A percentile compares a stretch with the other conserved stretches of the same genome.
phyloP scores from a whole-genome alignment of 2,329 filamentous ascomycete species.

The Purpureocillium takamizusanense region DNA sequence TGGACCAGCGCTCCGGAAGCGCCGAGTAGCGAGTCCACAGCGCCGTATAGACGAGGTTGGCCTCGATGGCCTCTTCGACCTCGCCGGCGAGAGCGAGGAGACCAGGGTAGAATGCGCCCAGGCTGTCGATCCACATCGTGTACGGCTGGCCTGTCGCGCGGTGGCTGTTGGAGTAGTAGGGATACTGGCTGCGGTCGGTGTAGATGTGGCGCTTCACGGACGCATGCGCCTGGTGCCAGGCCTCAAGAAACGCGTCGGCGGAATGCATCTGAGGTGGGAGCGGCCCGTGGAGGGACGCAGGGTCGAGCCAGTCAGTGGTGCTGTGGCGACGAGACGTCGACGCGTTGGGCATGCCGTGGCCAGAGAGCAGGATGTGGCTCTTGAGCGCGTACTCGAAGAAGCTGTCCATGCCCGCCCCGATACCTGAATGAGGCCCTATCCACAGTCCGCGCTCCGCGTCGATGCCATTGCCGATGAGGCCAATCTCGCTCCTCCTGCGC shows the following conservation, averaged over 20 bases:
- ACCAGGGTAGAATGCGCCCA: slow-evolving; percentile 92
- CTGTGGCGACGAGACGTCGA: slow-evolving; percentile 29
- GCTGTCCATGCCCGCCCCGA: slow-evolving; percentile 93
- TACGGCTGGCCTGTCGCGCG: slow-evolving; percentile 78
- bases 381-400: slow-evolving; percentile 99
- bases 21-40: slow-evolving; percentile 94
- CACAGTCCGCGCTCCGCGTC: slow-evolving; percentile 86
- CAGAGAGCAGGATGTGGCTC: slow-evolving; percentile 81
- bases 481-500: slow-evolving; percentile 74
- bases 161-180: slow-evolving; percentile 89
- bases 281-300: slow-evolving; percentile 52
- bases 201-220: slow-evolving; percentile 91
- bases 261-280: slow-evolving; percentile 59
- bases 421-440: slow-evolving; percentile 83
- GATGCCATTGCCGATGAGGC: slow-evolving; percentile 82
- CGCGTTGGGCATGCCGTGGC: slow-evolving; percentile 50
- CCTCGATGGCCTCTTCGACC: slow-evolving; percentile 81
- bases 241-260: slow-evolving; percentile 67
- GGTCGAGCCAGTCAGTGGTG: slow-evolving; percentile 45
- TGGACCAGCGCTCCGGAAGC: slow-evolving; percentile 88
- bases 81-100: slow-evolving; percentile 79
- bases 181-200: slow-evolving; percentile 65
- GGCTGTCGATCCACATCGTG: slow-evolving; percentile 91
- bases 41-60: slow-evolving; percentile 83
- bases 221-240: slow-evolving; percentile 78